Conservation (phyloP, 169 alveolate genomes). For the Ichthyophthirius multifiliis region DNA sequence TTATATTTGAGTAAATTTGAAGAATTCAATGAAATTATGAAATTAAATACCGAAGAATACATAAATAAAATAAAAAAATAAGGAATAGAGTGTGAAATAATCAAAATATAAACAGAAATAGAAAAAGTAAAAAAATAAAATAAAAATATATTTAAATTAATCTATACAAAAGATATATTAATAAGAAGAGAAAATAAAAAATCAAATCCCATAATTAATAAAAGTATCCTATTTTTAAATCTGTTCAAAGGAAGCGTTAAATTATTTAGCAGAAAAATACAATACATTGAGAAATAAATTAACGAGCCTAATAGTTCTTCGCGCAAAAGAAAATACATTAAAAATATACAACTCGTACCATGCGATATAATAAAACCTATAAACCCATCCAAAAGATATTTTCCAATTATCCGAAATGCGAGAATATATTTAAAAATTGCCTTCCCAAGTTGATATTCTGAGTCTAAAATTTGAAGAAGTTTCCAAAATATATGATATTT, state of each 20-base stretch:
- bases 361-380: constrained; percentile 79
- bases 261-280: constrained; percentile 80
- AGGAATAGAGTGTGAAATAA: constrained; percentile 74
- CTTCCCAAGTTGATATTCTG: constrained; percentile 78
- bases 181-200: constrained; percentile 73
- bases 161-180: constrained; percentile 71
- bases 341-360: constrained; percentile 80
- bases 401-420: constrained; percentile 86
- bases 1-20: constrained; percentile 83
- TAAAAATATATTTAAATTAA: too few species aligned
- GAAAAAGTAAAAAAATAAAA: too few species aligned
- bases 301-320: constrained; percentile 78
- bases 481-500: constrained; percentile 75
- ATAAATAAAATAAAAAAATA: constrained; percentile 62
- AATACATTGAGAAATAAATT: constrained; percentile 74
- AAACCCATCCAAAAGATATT: constrained; percentile 83
- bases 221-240: constrained; percentile 86
- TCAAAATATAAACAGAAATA: constrained; percentile 77
- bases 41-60: constrained; percentile 80
- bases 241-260: constrained; percentile 85
- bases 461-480: constrained; percentile 79
- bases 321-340: constrained; percentile 84
- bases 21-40: constrained; percentile 75
- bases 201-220: constrained; percentile 83
- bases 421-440: constrained; percentile 86